Base-by-base conservation (phyloP, 2,329 filamentous ascomycete species). In the Orbilia javanica region DNA sequence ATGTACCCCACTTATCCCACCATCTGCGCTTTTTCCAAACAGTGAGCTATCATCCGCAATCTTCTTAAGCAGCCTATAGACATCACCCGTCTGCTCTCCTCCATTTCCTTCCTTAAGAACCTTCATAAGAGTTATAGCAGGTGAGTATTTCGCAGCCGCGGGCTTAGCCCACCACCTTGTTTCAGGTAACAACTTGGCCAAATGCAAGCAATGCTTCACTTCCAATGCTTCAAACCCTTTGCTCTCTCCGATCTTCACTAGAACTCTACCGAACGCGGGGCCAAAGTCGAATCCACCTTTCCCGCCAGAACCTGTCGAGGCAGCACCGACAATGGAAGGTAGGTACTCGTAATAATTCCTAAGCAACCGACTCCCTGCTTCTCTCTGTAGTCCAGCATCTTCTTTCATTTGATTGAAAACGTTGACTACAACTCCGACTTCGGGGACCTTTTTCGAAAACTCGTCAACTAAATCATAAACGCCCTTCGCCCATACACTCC, bases 261-360 rank as follows among this genome's bases (percentile, higher is more conserved):
- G 85, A 0, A 90, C 88, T 74, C 90, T 88, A 6, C 91, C 90
- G 15, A 99, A 87, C 20, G 92, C 88, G 0, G 91, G 86, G 0
- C 95, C 96, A 3, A 97, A 91, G 82, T 98, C 96, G 82, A 97
- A 96, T 80, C 92, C 96, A 81, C 94, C 92, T 80, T 91, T 90
- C 13, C 96, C 93, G 25, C 93, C 86, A 22, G 44, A 52, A 0
- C 60, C 60, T 2, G 39, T 18, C 15, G 69, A 46, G 36, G 20
- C 22, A 4, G 34, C 34, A 8, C 48, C 39, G 29, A 57, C 46
- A 11, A 27, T 44, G 34, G 66, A 63, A 1, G 96, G 94, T 7
- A 93, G 88, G 1, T 92, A 87, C 82, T 94, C 90, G 83, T 96
- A 96, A 84, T 96, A 98, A n/a, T 94, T 87, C 15, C 90, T 88